Percentiles rank a stretch among this genome's conserved stretches.
phyloP scores from a whole-genome alignment of 192 early-diverging fungal genomes.

The Spizellomyces sp. region DNA sequence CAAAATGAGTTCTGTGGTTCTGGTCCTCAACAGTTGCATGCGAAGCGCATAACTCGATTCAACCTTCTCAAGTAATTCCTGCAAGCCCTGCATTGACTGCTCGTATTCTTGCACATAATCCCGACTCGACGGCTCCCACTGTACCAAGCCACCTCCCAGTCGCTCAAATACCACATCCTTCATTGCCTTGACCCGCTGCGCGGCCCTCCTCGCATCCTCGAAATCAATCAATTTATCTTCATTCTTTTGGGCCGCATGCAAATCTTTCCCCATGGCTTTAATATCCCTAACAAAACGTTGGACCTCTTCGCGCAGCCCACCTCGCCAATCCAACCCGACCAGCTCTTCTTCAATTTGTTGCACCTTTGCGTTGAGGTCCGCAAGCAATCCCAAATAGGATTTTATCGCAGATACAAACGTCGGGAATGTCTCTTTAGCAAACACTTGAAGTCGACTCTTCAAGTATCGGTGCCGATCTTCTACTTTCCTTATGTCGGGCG shows the following conservation, averaged over 20 bases:
- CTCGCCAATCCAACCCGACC: constrained; percentile 5
- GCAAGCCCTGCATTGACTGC: neutral
- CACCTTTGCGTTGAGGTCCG: neutral
- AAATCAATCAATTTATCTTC: neutral
- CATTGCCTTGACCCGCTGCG: neutral
- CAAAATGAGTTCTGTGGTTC: constrained; percentile 5
- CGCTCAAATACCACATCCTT: constrained; percentile 8
- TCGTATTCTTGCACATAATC: neutral
- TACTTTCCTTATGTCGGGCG: neutral
- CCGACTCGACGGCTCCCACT: neutral
- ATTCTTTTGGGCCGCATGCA: neutral
- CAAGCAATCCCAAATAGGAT: constrained; percentile 8
- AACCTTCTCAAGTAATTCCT: neutral
- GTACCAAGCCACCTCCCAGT: constrained; percentile 7
- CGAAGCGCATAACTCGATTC: neutral
- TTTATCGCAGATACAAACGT: neutral
- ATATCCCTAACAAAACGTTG: constrained; percentile 11
- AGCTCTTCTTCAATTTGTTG: constrained; percentile 16
- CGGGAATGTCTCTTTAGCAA: neutral
- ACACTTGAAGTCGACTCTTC: neutral
- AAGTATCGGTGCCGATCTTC: neutral
- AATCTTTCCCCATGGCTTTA: neutral
- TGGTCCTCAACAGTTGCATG: constrained; percentile 1
- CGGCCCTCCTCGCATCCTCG: constrained; percentile 4
- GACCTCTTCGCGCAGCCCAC: constrained; percentile 11